Base-by-base conservation (phyloP, 345 rosid species). In the Orychophragmus violaceus region DNA sequence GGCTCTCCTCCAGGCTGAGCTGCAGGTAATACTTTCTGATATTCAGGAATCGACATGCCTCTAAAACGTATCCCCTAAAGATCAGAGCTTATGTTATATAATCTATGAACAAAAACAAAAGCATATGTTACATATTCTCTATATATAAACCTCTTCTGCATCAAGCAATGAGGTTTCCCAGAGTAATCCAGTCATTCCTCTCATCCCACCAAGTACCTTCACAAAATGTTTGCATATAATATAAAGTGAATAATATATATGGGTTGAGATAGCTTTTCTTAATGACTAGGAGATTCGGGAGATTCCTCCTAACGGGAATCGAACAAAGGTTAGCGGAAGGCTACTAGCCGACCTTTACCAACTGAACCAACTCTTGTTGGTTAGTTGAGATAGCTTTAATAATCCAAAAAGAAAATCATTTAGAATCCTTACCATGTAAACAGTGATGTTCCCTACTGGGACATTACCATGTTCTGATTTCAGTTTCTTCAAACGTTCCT, bases 111-210 rank as follows among this genome's bases (percentile, higher is more conserved):
- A 41, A 4, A 9, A 36, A 4, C 5, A n/a, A 21, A 18, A 56
- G 2, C 48, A 37, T 13, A 45, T 32, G 29, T 23, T 32, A 13
- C 55, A 42, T 30, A 13, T 49, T 1, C 6, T 48, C 35, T 9
- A 56, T 16, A 51, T n/a, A 0, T 1, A 44, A 69, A 90, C 96
- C 90, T 94, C 99, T 19, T 94, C 92, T 18, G 97, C 87, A 69
- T 94, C 96, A 44, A 90, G 97, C 70, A 94, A 80, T 27, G 99
- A 90, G 64, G 96, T 88, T 79, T 94, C 96, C 99, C 98, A 93
- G 2, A 93, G 85, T 53, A 93, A 71, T 32, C 98, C 90, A 54
- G 91, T 85, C 97, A 93, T 90, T 77, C 97, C 98, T 82, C 98
- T 85, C 97, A 93, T 93, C 54, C 98, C 97, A 36, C 97, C 96